A percentile compares a stretch with the other conserved stretches of the same genome.
These are phyloP conservation scores for Aegilops umbellulata DNA, from an alignment of 176 grass and related monocot genomes.

Conservation along the genomic window DNA sequence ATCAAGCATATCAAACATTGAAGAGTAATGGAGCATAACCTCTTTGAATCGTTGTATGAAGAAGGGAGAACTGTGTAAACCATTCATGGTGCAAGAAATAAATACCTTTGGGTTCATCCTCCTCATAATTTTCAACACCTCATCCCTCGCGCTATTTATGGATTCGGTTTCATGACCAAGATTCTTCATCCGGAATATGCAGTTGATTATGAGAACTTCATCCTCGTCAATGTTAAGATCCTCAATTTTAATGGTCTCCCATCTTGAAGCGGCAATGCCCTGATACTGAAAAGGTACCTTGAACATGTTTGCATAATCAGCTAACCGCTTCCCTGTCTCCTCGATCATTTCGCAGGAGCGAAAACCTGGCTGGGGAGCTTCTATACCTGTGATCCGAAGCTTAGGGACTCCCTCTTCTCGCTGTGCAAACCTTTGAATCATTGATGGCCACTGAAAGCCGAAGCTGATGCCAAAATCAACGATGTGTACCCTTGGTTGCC, in stretches of 20 bases:
- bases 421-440: constrained; percentile 45
- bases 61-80: constrained; percentile 32
- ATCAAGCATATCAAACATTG: constrained; percentile 60
- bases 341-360: constrained; percentile 47
- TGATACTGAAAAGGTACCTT: constrained; percentile 56
- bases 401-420: background rate
- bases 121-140: constrained; percentile 47
- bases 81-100: constrained; percentile 50
- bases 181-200: constrained; percentile 31
- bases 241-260: constrained; percentile 45
- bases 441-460: constrained; percentile 57
- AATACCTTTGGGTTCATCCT: constrained; percentile 52
- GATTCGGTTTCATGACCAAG: constrained; percentile 44
- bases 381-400: constrained; percentile 56
- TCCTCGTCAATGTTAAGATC: constrained; percentile 56
- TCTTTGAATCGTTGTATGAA: constrained; percentile 53
- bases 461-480: constrained; percentile 58
- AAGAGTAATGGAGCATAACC: constrained; percentile 47
- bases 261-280: constrained; percentile 46
- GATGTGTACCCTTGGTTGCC: constrained; percentile 47
- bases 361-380: constrained; percentile 47
- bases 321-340: constrained; percentile 43
- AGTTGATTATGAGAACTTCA: constrained; percentile 57
- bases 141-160: constrained; percentile 46
- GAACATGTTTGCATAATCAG: constrained; percentile 67